phyloP scores from a whole-genome alignment of 2,329 filamentous ascomycete genomes.

The Apiospora aurea region DNA sequence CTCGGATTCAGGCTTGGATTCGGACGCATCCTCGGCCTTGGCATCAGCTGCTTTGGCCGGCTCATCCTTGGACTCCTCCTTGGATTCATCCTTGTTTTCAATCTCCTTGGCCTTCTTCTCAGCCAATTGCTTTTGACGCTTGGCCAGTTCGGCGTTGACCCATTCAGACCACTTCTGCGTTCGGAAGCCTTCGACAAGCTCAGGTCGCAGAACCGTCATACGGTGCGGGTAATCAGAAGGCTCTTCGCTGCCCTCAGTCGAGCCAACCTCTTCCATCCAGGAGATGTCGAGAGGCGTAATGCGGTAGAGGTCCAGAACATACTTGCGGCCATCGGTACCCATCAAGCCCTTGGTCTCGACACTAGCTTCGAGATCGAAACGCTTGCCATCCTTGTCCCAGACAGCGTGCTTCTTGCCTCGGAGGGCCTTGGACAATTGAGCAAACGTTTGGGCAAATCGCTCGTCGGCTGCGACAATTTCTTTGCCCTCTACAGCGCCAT shows the following conservation, averaged over 20 bases:
- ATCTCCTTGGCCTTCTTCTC: conserved; percentile 45
- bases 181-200: conserved; percentile 87
- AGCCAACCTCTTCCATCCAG: conserved; percentile 82
- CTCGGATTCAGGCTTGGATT: conserved; percentile 30
- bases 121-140: conserved; percentile 37
- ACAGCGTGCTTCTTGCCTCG: conserved; percentile 94
- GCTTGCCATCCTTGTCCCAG: conserved; percentile 95
- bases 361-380: conserved; percentile 90
- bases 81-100: conserved; percentile 37
- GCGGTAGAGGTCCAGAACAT: conserved; percentile 95
- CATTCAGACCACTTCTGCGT: conserved; percentile 89
- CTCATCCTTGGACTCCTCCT: conserved; percentile 34
- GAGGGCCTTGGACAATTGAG: conserved; percentile 88
- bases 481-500: conserved; percentile 96
- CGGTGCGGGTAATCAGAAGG: conserved; percentile 81
- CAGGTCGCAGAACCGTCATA: conserved; percentile 92
- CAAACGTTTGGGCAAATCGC: conserved; percentile 82
- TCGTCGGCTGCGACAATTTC: conserved; percentile 92
- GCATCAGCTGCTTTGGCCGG: conserved; percentile 3
- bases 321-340: conserved; percentile 95
- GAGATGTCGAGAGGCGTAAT: conserved; percentile 89
- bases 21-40: conserved; percentile 3
- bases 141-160: conserved; percentile 78
- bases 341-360: conserved; percentile 98
- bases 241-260: conserved; percentile 50